Evolutionary conservation across 2,329 filamentous ascomycete species (phyloP), one percentile per base, ranked within the genome.

Genomic region (Dactylellina drechsleri): DNA sequence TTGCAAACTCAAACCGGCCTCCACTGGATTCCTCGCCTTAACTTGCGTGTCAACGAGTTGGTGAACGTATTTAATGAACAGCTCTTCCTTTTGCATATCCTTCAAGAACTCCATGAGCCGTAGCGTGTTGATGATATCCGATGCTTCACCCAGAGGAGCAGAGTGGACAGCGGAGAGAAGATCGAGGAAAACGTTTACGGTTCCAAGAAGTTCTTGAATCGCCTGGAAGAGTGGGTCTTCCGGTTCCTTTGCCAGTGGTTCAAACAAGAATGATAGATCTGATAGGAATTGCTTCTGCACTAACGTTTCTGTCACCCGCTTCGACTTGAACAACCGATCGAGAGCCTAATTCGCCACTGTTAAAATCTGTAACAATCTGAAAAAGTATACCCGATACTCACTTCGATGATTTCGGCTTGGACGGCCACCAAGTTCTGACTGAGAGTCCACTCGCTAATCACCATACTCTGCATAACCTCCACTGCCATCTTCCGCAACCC

Each of bases 11-110:
- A 98, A 86, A 12, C 93, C 95, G 13, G 94, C 94, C 82, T 97
- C 93, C 0, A 92, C 91, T 77, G 90, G 88, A 79, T 97, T 95
- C 70, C 90, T 86, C 2, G 91, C 87, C 47, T 90, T 87, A 7
- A 87, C 86, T 81, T 98, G 94, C 12, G 95, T 84, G 45, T 88
- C 84, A 1, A 93, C 92, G 18, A 98, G 86, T 81, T 97, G 93
- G 80, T 98, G 94, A 13, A 98, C 93, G 79, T 98, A 97, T 77
- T 93, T 90, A 77, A 97, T 91, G 82, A 97, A 98, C 68, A 97
- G 97, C 79, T 97, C 93, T 81, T 97, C 93, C 80, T 96, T 96
- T 78, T 96, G 92, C 90, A 97, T 96, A 80, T 97, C 93, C 77
- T 93, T 91, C 78, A 98, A 86, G 82, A 97, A 98, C 79, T 97